Evolutionary conservation across 208 protist genomes (phyloP), one percentile per base, ranked within the genome.

Genomic region (Trypanosoma cruzi): DNA sequence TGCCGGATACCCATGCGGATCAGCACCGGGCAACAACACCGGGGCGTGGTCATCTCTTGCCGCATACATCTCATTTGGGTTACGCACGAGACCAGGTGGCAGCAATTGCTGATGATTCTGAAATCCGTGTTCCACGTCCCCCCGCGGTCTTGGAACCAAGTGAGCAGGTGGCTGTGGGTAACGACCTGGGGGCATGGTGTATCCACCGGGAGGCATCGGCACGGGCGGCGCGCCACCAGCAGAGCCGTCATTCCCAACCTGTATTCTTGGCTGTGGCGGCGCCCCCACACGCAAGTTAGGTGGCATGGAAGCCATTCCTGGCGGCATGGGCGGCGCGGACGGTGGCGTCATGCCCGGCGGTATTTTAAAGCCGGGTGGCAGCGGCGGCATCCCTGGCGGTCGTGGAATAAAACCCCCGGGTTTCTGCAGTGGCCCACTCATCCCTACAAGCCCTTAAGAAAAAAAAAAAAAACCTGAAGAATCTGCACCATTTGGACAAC

Each of bases 371-470:
- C 79, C 81, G 7, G 72, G 72, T 10, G 72, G 72, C 32, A 77
- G 31, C 34, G 72, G 72, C 31, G 72, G 72, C 64, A 75, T 75
- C 36, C 31, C 57, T 0, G 50, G 66, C 16, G 57, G 67, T 29
- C 64, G 63, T 16, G 54, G 55, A 16, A 44, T 59, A 44, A 58
- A 68, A 24, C 64, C 52, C n/a, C 49, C 64, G 2, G 67, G 71
- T 13, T 73, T 77, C 58, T 76, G 74, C 40, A 79, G 81, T 49
- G 79, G 64, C 24, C 72, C 79, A 75, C 75, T 73, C 66, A 78
- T 78, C 59, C 40, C 48, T 11, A n/a, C 16, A 52, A n/a, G 1
- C 1, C 22, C 48, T 13, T 20, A 42, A 52, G 40, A 37, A 37
- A 63, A 8, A 44, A 36, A 31, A 28, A 34, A 28, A 31, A 61